Evolutionary conservation across 768 basidiomycete species (phyloP).

Genomic region (Chalciporus chontae): DNA sequence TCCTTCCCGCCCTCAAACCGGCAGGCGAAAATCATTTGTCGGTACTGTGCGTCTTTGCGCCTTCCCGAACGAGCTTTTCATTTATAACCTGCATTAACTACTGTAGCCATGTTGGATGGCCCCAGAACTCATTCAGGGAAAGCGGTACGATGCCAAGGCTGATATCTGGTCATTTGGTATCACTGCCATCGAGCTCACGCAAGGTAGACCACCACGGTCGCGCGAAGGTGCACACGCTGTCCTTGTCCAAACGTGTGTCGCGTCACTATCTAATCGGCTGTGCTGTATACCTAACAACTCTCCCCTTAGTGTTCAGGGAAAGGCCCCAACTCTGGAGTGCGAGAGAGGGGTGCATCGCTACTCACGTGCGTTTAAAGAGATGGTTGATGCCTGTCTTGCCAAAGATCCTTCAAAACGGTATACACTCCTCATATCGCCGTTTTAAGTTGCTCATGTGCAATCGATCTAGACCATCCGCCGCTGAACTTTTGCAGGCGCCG

Average conservation of each 20-base stretch:
- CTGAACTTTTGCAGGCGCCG: slow-evolving; percentile 66
- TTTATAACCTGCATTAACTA: neutral
- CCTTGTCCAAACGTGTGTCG: slow-evolving; percentile 64
- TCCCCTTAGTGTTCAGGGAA: slow-evolving; percentile 60
- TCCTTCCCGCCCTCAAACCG: slow-evolving; percentile 42
- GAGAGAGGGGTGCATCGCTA: slow-evolving; percentile 71
- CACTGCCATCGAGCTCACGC: slow-evolving; percentile 86
- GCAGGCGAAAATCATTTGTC: slow-evolving; percentile 90
- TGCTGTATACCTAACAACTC: neutral
- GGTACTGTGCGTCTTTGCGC: slow-evolving; percentile 61
- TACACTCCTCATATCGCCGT: slow-evolving; percentile 1
- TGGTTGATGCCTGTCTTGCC: slow-evolving; percentile 75
- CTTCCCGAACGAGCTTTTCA: neutral
- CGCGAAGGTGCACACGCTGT: slow-evolving; percentile 71
- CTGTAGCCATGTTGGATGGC: slow-evolving; percentile 93
- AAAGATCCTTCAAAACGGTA: slow-evolving; percentile 83
- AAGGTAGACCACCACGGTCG: slow-evolving; percentile 84
- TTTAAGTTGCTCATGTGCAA: neutral
- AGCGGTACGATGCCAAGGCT: slow-evolving; percentile 78
- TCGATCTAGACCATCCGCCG: slow-evolving; percentile 65
- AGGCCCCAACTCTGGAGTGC: slow-evolving; percentile 73
- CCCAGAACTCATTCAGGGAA: slow-evolving; percentile 85
- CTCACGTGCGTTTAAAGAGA: slow-evolving; percentile 77
- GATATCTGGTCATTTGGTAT: slow-evolving; percentile 98
- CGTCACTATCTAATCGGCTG: slow-evolving; percentile 1